A percentile compares a stretch with the other conserved stretches of the same genome.
Evolutionary conservation across 2,329 filamentous ascomycete species (phyloP).

Genomic region (Clarireedia paspali): DNA sequence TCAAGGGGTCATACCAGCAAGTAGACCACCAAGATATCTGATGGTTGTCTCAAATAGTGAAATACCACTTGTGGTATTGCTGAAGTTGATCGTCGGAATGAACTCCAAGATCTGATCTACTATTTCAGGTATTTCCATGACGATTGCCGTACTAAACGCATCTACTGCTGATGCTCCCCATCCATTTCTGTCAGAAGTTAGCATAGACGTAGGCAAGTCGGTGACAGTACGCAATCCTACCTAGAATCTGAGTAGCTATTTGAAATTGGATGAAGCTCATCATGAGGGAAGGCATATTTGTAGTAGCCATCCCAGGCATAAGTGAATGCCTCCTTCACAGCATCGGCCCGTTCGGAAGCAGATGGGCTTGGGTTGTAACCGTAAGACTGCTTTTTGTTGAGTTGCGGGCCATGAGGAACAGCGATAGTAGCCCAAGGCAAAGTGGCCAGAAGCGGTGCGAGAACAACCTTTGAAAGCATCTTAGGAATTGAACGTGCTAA

Average conservation of each 20-base stretch:
- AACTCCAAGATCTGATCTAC: conserved; percentile 65
- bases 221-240: conserved; percentile 36
- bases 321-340: conserved; percentile 61
- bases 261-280: conserved; percentile 63
- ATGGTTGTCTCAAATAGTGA: conserved; percentile 89
- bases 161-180: conserved; percentile 84
- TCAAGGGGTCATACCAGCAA: conserved; percentile 53
- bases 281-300: conserved; percentile 67
- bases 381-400: conserved; percentile 14
- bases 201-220: neutral
- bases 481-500: conserved; percentile 2
- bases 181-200: conserved; percentile 50
- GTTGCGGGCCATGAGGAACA: conserved; percentile 14
- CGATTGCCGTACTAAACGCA: conserved; percentile 67
- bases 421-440: conserved; percentile 13
- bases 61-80: conserved; percentile 47
- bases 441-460: conserved; percentile 14
- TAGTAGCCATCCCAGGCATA: conserved; percentile 68
- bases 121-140: conserved; percentile 64
- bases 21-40: conserved; percentile 72
- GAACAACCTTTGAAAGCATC: conserved; percentile 19
- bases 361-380: neutral
- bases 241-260: conserved; percentile 61
- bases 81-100: conserved; percentile 65
- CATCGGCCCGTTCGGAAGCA: conserved; percentile 38